These are phyloP conservation scores for Hippophae rhamnoides DNA, from an alignment of 306 rosid species.

Conservation along the genomic window DNA sequence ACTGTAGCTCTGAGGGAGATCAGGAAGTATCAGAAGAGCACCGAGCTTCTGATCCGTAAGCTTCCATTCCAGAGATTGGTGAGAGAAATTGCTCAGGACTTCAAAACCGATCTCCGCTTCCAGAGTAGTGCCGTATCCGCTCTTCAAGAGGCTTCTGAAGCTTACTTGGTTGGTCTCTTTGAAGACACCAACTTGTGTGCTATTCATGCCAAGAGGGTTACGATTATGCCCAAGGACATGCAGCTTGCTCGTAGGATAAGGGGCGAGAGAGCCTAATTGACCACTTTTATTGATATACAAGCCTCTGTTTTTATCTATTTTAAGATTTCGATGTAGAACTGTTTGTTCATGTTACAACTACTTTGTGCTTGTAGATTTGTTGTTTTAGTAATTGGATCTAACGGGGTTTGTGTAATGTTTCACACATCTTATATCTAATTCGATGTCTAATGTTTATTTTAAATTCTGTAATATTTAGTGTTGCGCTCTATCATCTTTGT, in stretches of 20 bases:
- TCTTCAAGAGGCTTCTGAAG: not conserved
- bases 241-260: not conserved
- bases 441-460: too few relatives aligned
- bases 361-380: too few relatives aligned
- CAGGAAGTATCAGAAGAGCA: constrained; percentile 2
- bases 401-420: too few relatives aligned
- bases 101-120: not conserved
- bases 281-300: not conserved
- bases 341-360: too few relatives aligned
- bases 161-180: not conserved
- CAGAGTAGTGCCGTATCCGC: not conserved
- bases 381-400: too few relatives aligned
- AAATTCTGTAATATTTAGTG: too few relatives aligned
- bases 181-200: not conserved
- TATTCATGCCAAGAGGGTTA: not conserved
- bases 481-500: too few relatives aligned
- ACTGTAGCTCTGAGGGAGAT: not conserved
- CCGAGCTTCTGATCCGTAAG: not conserved
- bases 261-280: not conserved
- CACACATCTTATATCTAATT: too few relatives aligned
- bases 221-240: not conserved
- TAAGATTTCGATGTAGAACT: too few relatives aligned
- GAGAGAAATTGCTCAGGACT: not conserved
- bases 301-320: not conserved
- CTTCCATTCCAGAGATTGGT: not conserved